Evolutionary conservation across 1,139 yeast genomes (phyloP).

Genomic region (Entelexis paramagnoliae): DNA sequence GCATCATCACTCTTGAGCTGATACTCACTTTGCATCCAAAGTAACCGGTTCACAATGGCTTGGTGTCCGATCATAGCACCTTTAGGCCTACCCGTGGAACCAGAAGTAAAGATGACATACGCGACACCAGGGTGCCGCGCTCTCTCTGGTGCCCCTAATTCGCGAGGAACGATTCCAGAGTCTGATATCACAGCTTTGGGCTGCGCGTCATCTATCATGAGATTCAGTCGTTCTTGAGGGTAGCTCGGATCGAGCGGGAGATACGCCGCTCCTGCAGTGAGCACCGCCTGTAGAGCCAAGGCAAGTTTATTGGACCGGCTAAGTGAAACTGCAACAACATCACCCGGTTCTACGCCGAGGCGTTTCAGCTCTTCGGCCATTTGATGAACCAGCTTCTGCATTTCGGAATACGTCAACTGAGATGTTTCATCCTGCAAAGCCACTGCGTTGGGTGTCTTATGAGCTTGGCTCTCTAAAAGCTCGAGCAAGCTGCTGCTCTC

Average conservation of each 20-base stretch:
- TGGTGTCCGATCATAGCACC: constrained; percentile 62
- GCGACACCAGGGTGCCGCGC: constrained; percentile 33
- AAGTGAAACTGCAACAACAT: constrained; percentile 14
- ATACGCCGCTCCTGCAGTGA: constrained; percentile 13
- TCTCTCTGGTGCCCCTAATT: neutral
- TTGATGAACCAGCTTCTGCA: neutral
- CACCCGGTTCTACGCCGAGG: constrained; percentile 11
- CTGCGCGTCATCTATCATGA: constrained; percentile 16
- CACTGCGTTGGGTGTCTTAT: neutral
- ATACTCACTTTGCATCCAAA: constrained; percentile 19
- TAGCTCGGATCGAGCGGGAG: constrained; percentile 16
- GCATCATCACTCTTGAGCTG: constrained; percentile 4
- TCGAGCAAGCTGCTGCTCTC: neutral
- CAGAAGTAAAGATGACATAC: constrained; percentile 96
- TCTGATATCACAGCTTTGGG: constrained; percentile 10
- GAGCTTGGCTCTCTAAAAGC: constrained; percentile 1
- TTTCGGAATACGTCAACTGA: constrained; percentile 7
- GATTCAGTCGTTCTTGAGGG: constrained; percentile 10
- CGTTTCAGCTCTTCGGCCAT: neutral
- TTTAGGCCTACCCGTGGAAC: constrained; percentile 94
- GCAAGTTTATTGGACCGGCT: constrained; percentile 11
- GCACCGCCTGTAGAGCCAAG: constrained; percentile 14
- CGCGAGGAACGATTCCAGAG: neutral
- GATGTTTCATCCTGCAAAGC: constrained; percentile 10
- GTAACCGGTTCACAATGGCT: constrained; percentile 15